Conservation (phyloP, 768 basidiomycete genomes). For the Coprinellus micaceus region DNA sequence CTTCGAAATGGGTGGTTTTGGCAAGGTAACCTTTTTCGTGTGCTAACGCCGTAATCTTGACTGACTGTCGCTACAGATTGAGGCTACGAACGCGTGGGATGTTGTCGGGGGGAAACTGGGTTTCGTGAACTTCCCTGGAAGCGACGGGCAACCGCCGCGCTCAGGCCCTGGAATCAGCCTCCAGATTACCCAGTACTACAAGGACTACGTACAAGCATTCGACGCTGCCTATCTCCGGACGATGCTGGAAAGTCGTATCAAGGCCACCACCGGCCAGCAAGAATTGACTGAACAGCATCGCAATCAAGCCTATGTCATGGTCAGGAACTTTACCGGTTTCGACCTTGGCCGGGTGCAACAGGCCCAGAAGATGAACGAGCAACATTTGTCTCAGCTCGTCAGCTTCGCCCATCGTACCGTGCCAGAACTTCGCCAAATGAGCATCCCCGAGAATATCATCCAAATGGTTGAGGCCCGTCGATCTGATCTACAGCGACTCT, state of each 20-base stretch:
- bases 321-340: conserved; percentile 1
- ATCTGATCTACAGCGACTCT: conserved; percentile 37
- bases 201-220: conserved; percentile 52
- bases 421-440: conserved; percentile 50
- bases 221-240: conserved; percentile 51
- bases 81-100: conserved; percentile 55
- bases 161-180: conserved; percentile 60
- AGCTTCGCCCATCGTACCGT: conserved; percentile 42
- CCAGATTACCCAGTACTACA: conserved; percentile 58
- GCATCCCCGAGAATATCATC: conserved; percentile 49
- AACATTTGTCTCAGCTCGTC: conserved; percentile 40
- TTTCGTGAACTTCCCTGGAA: conserved; percentile 61
- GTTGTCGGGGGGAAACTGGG: conserved; percentile 67
- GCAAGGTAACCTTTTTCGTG: conserved; percentile 32
- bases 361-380: background rate
- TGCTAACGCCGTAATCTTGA: background rate
- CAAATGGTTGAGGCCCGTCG: conserved; percentile 56
- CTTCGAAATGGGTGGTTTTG: conserved; percentile 52
- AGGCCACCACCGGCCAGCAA: background rate
- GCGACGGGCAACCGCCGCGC: conserved; percentile 56
- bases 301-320: background rate
- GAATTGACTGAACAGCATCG: background rate
- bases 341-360: background rate
- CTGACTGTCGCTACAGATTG: conserved; percentile 41
- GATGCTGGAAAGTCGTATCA: conserved; percentile 23